Evolutionary conservation across 345 rosid species (phyloP).

Genomic region (Litchi chinensis): DNA sequence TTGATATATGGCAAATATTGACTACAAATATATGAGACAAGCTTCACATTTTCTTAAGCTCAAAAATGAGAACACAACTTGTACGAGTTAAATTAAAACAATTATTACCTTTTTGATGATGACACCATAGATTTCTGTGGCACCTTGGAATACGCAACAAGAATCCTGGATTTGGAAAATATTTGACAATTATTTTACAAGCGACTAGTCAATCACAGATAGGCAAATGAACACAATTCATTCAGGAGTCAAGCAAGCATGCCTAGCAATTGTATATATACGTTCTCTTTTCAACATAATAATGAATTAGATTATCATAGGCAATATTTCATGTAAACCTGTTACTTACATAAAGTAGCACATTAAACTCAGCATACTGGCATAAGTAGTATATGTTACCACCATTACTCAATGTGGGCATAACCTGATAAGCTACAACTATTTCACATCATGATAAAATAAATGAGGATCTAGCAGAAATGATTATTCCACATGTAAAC

Average conservation of each 20-base stretch:
- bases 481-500: background rate
- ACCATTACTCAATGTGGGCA: background rate
- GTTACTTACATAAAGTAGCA: background rate
- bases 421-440: background rate
- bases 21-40: background rate
- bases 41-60: background rate
- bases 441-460: background rate
- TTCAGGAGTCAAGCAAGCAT: background rate
- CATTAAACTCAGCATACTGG: slow-evolving; percentile 3
- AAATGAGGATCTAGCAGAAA: background rate
- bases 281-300: background rate
- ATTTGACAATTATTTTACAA: background rate
- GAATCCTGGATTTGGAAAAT: slow-evolving; percentile 57
- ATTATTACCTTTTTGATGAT: slow-evolving; percentile 64
- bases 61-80: background rate
- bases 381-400: background rate
- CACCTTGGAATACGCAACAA: slow-evolving; percentile 82
- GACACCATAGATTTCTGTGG: slow-evolving; percentile 74
- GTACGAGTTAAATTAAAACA: background rate
- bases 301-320: background rate
- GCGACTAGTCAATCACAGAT: background rate
- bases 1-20: background rate
- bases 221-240: background rate
- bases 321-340: background rate
- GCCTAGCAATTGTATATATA: background rate